Evolutionary conservation across 2,329 filamentous ascomycete genomes (phyloP).

Genomic region (Akanthomyces dipterigenus): DNA sequence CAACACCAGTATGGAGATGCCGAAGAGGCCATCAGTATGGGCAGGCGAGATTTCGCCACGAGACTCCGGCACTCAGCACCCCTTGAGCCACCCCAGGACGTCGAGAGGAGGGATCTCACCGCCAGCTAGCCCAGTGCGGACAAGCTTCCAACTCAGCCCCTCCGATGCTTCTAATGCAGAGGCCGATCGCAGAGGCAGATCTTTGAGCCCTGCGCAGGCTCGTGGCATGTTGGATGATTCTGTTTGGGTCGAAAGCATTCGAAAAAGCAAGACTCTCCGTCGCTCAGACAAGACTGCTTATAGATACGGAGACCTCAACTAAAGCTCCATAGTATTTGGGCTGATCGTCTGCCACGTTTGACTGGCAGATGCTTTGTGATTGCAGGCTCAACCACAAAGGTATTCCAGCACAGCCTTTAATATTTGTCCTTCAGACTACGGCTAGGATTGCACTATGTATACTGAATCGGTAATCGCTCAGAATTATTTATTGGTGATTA

Average conservation of each 20-base stretch:
- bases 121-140: slow-evolving; percentile 43
- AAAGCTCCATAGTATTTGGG: not conserved
- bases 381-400: not conserved
- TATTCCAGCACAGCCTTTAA: not conserved
- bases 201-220: slow-evolving; percentile 68
- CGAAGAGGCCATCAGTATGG: slow-evolving; percentile 8
- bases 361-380: not conserved
- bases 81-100: slow-evolving; percentile 47
- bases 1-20: not conserved
- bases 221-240: slow-evolving; percentile 82
- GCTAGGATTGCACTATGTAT: not conserved
- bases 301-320: slow-evolving; percentile 24
- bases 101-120: slow-evolving; percentile 33
- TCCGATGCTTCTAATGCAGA: slow-evolving; percentile 22
- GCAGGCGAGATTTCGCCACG: slow-evolving; percentile 6
- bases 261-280: slow-evolving; percentile 71
- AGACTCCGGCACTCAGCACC: slow-evolving; percentile 31
- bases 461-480: not conserved
- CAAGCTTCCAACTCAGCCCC: slow-evolving; percentile 52
- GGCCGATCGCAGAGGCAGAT: slow-evolving; percentile 58
- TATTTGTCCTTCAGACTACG: not conserved
- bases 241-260: slow-evolving; percentile 88
- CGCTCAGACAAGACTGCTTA: slow-evolving; percentile 32
- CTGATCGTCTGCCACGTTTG: not conserved
- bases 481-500: too few species aligned